Percentiles rank a stretch among this genome's conserved stretches.
Conservation (phyloP, 495 filamentous ascomycete genomes). For the Aspergillus diversus region DNA sequence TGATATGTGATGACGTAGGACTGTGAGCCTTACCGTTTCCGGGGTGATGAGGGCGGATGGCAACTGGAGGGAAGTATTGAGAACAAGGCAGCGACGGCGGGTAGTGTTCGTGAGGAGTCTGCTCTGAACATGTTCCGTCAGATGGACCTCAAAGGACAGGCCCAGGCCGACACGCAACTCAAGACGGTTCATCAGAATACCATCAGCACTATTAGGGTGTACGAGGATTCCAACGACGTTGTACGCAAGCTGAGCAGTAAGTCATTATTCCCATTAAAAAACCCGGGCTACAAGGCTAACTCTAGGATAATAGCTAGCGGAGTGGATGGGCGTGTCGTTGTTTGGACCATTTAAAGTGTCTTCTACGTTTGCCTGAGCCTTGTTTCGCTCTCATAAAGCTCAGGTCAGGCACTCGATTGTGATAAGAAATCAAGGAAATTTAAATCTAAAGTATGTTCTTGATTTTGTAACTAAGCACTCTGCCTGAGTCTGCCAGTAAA, state of each 20-base stretch:
- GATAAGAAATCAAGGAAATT: too few species aligned
- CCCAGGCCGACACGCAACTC: constrained; percentile 84
- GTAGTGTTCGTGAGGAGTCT: constrained; percentile 71
- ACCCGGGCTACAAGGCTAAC: constrained; percentile 40
- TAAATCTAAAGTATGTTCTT: too few species aligned
- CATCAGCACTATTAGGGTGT: constrained; percentile 79
- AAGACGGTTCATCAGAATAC: constrained; percentile 98
- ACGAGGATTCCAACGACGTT: constrained; percentile 63
- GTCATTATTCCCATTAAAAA: constrained; percentile 33
- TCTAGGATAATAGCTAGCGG: constrained; percentile 67
- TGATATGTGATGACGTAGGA: constrained; percentile 52
- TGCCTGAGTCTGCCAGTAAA: too few species aligned
- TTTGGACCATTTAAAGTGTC: constrained; percentile 58
- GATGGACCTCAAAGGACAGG: constrained; percentile 96
- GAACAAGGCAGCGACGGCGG: constrained; percentile 52
- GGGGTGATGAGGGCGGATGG: constrained; percentile 84
- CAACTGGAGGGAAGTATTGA: constrained; percentile 83
- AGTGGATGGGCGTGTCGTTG: constrained; percentile 91
- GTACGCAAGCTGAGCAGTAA: constrained; percentile 89
- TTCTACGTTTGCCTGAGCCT: too few species aligned
- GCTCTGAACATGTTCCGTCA: constrained; percentile 99
- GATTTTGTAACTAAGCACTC: too few species aligned
- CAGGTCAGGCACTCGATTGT: neutral
- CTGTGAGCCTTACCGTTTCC: constrained; percentile 90
- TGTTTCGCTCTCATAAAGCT: neutral